These are phyloP conservation scores for Euphorbia celastroides DNA, from an alignment of 441 rosid species.

Conservation along the genomic window DNA sequence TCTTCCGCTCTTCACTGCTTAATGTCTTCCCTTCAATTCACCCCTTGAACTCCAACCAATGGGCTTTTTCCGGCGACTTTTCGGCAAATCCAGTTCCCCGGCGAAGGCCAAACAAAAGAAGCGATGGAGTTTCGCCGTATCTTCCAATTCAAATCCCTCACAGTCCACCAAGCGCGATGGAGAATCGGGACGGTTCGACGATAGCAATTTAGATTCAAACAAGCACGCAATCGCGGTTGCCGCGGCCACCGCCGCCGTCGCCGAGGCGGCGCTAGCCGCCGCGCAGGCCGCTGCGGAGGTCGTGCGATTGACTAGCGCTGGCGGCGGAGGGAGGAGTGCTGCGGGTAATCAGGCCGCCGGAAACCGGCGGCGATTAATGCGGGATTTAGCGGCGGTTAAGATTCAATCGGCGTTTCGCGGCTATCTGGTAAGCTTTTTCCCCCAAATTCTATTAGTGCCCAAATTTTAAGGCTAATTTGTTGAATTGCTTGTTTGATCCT, in stretches of 20 bases:
- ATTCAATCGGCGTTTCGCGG: conserved; percentile 94
- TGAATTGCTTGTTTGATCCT: background rate
- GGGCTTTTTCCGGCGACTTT: conserved; percentile 75
- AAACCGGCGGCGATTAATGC: conserved; percentile 25
- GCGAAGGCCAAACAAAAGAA: conserved; percentile 38
- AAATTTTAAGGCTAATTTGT: background rate
- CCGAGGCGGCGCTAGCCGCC: conserved; percentile 76
- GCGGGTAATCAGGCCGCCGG: conserved; percentile 17
- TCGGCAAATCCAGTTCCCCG: conserved; percentile 34
- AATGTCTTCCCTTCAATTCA: too few species aligned
- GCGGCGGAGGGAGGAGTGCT: conserved; percentile 27
- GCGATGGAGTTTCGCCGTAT: conserved; percentile 75
- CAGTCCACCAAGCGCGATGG: conserved; percentile 9
- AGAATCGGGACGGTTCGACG: conserved; percentile 19
- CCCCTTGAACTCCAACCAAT: conserved; percentile 35
- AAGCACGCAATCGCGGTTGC: conserved; percentile 84
- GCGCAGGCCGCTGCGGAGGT: conserved; percentile 76
- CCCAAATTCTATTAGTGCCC: background rate
- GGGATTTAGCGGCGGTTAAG: conserved; percentile 53
- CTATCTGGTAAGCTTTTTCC: conserved; percentile 55
- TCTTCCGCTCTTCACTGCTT: background rate
- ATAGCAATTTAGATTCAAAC: conserved; percentile 32
- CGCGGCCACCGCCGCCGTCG: conserved; percentile 79
- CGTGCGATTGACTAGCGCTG: conserved; percentile 58
- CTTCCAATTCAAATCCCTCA: conserved; percentile 37